Percentiles rank a stretch among this genome's conserved stretches.
Evolutionary conservation across 176 grass and related monocot genomes (phyloP).

Genomic region (Musa beccarii): DNA sequence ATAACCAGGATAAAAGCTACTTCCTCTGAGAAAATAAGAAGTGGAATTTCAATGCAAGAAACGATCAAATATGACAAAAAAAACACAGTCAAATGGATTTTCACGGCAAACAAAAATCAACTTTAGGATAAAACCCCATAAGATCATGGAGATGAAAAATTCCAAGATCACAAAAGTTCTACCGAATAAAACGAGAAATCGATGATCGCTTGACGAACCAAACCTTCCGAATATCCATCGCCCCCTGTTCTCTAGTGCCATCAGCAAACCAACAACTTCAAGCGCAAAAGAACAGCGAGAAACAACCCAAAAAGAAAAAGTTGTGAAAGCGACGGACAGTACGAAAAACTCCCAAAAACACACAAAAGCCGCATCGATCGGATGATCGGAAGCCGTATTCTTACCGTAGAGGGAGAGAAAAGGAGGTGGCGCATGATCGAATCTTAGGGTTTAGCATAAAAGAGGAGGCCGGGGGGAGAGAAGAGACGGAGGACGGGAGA

Average conservation of each 20-base stretch:
- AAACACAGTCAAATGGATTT: background rate
- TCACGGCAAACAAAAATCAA: background rate
- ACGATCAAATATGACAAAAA: background rate
- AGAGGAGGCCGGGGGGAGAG: background rate
- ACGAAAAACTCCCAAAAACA: background rate
- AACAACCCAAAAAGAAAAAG: background rate
- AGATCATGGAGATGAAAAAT: background rate
- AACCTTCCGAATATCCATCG: no score
- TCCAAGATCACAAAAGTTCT: no score
- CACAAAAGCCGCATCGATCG: constrained; percentile 1
- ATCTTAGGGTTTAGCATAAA: background rate
- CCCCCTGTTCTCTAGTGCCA: background rate
- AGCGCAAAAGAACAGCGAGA: background rate
- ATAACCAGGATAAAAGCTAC: no score
- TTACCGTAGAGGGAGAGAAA: background rate
- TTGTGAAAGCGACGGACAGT: background rate
- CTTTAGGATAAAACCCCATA: background rate
- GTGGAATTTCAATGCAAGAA: background rate
- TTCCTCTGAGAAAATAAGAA: background rate
- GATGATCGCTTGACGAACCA: background rate
- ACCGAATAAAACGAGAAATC: background rate
- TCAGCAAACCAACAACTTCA: background rate
- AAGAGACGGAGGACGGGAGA: background rate
- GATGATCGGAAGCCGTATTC: constrained; percentile 1
- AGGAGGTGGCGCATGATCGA: background rate